Percentiles rank a stretch among this genome's conserved stretches.
These are phyloP conservation scores for Tetrapyrgos nigripes DNA, from an alignment of 1,284 basidiomycete species.

Conservation along the genomic window DNA sequence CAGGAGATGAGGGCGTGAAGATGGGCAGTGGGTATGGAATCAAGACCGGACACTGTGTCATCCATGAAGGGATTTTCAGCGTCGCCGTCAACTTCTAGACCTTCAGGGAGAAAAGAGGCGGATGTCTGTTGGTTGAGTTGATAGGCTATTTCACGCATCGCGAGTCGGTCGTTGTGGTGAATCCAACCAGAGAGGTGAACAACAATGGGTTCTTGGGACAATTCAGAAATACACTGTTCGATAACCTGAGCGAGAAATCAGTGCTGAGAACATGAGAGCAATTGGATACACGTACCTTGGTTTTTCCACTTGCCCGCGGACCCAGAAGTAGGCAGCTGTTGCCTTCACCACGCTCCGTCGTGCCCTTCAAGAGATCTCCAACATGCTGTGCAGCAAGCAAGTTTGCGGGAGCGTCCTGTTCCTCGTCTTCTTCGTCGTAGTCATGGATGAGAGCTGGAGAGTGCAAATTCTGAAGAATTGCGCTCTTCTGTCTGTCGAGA, in stretches of 20 bases:
- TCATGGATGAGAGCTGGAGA: conserved; percentile 31
- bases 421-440: conserved; percentile 36
- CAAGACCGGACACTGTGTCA: conserved; percentile 18
- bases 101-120: conserved; percentile 46
- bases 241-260: conserved; percentile 52
- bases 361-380: conserved; percentile 70
- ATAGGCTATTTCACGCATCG: conserved; percentile 91
- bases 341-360: conserved; percentile 81
- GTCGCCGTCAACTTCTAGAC: conserved; percentile 29
- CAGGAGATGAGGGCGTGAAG: conserved; percentile 82
- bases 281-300: conserved; percentile 59
- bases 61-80: conserved; percentile 45
- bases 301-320: conserved; percentile 85
- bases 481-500: conserved; percentile 61
- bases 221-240: conserved; percentile 55
- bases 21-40: conserved; percentile 77
- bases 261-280: background rate
- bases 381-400: conserved; percentile 59
- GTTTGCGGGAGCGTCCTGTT: conserved; percentile 51
- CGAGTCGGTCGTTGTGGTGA: conserved; percentile 85
- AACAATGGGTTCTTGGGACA: conserved; percentile 64
- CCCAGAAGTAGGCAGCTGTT: conserved; percentile 90
- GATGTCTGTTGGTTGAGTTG: conserved; percentile 80
- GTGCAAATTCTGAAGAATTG: conserved; percentile 58
- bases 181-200: conserved; percentile 87